These are phyloP conservation scores for Neofusicoccum ribis DNA, from an alignment of 2,329 filamentous ascomycete species.

Conservation along the genomic window DNA sequence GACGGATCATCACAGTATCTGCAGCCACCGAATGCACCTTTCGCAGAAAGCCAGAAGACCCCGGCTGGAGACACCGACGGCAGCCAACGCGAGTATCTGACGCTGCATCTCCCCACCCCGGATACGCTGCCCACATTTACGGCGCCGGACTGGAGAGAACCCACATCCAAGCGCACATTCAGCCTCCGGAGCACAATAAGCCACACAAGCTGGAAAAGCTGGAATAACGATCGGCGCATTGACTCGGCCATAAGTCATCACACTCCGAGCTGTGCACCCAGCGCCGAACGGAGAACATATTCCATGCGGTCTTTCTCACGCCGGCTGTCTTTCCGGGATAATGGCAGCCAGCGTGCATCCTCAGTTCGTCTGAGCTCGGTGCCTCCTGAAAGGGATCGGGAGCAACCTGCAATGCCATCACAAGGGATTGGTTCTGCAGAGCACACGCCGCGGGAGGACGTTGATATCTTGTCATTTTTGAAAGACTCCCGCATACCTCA, in stretches of 20 bases:
- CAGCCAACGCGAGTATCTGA: background rate
- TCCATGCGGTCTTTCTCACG: background rate
- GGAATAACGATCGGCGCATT: background rate
- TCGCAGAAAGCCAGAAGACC: background rate
- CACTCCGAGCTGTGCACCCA: background rate
- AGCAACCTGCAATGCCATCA: background rate
- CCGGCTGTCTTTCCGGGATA: background rate
- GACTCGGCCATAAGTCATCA: background rate
- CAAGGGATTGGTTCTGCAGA: background rate
- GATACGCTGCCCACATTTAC: background rate
- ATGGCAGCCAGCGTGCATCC: background rate
- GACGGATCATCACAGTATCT: background rate
- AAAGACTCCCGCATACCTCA: background rate
- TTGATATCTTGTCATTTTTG: background rate
- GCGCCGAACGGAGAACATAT: background rate
- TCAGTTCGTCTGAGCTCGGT: background rate
- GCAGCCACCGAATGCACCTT: background rate
- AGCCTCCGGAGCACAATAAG: slow-evolving; percentile 1
- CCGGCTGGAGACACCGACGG: background rate
- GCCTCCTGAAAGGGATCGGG: background rate
- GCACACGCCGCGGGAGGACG: background rate
- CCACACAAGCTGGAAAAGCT: background rate
- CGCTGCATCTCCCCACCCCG: background rate
- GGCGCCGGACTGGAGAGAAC: background rate
- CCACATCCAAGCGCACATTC: background rate